Evolutionary conservation across 2,329 filamentous ascomycete species (phyloP).

Genomic region (Aspergillus quadricinctus): DNA sequence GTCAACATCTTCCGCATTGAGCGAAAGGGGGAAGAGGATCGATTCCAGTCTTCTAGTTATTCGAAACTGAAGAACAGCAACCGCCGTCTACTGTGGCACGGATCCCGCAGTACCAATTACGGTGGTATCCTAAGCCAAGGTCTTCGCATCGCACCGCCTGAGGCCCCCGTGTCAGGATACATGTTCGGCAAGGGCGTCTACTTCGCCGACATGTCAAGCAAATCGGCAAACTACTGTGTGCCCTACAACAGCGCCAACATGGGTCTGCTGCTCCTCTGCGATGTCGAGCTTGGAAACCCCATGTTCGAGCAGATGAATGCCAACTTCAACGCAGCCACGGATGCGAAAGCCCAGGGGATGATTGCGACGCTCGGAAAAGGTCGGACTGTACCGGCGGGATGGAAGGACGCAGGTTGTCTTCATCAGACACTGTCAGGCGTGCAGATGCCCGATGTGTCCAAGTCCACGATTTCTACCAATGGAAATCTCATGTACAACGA

Average conservation of each 20-base stretch:
- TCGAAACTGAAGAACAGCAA: conserved; percentile 55
- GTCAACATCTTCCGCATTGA: conserved; percentile 79
- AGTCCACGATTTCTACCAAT: background rate
- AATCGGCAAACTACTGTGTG: conserved; percentile 75
- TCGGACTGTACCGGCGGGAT: conserved; percentile 57
- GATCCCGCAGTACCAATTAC: conserved; percentile 77
- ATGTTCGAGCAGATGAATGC: conserved; percentile 59
- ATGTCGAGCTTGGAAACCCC: conserved; percentile 74
- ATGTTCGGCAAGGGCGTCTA: conserved; percentile 93
- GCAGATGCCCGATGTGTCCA: conserved; percentile 50
- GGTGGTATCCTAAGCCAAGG: conserved; percentile 84
- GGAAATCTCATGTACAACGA: conserved; percentile 37
- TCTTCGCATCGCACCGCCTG: conserved; percentile 74
- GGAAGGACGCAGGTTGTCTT: conserved; percentile 71
- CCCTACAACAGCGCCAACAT: conserved; percentile 59
- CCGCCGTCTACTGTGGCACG: conserved; percentile 80
- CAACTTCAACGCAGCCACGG: conserved; percentile 60
- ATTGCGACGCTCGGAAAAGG: conserved; percentile 70
- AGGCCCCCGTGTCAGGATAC: conserved; percentile 74
- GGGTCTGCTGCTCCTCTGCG: conserved; percentile 75
- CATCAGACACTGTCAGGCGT: conserved; percentile 63
- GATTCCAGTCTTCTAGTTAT: conserved; percentile 58
- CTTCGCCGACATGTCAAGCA: conserved; percentile 77
- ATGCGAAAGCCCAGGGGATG: conserved; percentile 57
- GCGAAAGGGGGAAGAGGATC: conserved; percentile 65